Conservation (phyloP, 768 basidiomycete species). For the Suillus decipiens region DNA sequence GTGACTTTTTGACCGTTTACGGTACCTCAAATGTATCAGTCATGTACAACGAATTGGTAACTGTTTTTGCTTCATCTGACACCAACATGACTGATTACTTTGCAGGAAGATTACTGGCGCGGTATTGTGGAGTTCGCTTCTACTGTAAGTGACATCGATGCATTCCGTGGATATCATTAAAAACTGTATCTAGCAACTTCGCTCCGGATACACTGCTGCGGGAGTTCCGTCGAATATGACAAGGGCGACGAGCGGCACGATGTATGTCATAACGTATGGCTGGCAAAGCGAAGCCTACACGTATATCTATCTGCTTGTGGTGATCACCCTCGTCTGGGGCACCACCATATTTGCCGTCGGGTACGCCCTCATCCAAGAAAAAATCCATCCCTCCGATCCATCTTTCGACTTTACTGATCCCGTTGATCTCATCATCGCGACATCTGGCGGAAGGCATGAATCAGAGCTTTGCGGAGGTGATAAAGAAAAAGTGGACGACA, state of each 20-base stretch:
- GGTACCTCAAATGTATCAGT: neutral
- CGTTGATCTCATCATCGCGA: slow-evolving; percentile 4
- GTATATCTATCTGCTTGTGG: slow-evolving; percentile 6
- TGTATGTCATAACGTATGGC: slow-evolving; percentile 12
- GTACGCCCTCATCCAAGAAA: slow-evolving; percentile 6
- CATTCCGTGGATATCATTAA: neutral
- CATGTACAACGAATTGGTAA: slow-evolving; percentile 3
- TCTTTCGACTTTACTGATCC: slow-evolving; percentile 12
- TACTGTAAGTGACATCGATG: slow-evolving; percentile 1
- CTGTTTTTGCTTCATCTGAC: neutral
- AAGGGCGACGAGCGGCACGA: slow-evolving; percentile 2
- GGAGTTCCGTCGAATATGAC: slow-evolving; percentile 9
- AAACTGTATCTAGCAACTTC: slow-evolving; percentile 5
- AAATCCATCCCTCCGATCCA: neutral
- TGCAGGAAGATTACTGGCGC: no score
- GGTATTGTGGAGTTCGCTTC: slow-evolving; percentile 11
- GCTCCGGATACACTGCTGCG: slow-evolving; percentile 8
- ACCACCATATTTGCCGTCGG: neutral
- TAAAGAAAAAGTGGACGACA: neutral
- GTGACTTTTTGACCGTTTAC: slow-evolving; percentile 7
- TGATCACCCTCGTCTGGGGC: slow-evolving; percentile 2
- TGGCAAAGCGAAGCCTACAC: slow-evolving; percentile 4
- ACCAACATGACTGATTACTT: neutral
- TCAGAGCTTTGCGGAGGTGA: neutral
- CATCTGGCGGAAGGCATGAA: slow-evolving; percentile 4